A percentile compares a stretch with the other conserved stretches of the same genome.
Conservation (phyloP, 768 basidiomycete genomes). For the Leccinum ochraceum region DNA sequence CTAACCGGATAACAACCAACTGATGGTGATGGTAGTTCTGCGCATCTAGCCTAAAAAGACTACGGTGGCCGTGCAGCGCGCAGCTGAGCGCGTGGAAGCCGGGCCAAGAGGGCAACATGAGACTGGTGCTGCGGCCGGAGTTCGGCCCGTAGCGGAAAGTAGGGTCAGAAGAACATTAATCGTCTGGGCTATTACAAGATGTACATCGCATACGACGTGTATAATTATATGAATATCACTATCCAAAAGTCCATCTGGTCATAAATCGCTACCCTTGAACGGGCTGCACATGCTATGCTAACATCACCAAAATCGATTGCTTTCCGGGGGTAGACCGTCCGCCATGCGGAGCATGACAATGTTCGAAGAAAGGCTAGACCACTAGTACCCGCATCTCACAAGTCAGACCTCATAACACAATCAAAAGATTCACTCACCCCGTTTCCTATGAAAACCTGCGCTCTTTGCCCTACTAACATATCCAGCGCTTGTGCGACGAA, state of each 20-base stretch:
- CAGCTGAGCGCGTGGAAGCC: too few species aligned
- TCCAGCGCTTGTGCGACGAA: constrained; percentile 49
- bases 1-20: too few species aligned
- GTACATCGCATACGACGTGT: too few species aligned
- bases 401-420: constrained; percentile 1
- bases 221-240: neutral
- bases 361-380: constrained; percentile 44
- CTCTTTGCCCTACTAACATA: constrained; percentile 48
- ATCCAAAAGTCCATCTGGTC: neutral
- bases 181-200: too few species aligned
- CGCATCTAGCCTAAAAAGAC: too few species aligned
- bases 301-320: constrained; percentile 38
- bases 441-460: constrained; percentile 52
- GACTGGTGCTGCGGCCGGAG: too few species aligned
- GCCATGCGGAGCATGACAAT: constrained; percentile 39
- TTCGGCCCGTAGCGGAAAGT: too few species aligned
- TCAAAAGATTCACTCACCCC: constrained; percentile 39
- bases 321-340: constrained; percentile 26
- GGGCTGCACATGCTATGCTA: neutral
- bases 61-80: too few species aligned
- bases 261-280: too few species aligned
- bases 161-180: too few species aligned
- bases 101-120: too few species aligned
- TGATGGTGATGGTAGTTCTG: too few species aligned
- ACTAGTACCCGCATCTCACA: constrained; percentile 24